Conservation (phyloP, 1,284 basidiomycete species). For the Melampsora americana region DNA sequence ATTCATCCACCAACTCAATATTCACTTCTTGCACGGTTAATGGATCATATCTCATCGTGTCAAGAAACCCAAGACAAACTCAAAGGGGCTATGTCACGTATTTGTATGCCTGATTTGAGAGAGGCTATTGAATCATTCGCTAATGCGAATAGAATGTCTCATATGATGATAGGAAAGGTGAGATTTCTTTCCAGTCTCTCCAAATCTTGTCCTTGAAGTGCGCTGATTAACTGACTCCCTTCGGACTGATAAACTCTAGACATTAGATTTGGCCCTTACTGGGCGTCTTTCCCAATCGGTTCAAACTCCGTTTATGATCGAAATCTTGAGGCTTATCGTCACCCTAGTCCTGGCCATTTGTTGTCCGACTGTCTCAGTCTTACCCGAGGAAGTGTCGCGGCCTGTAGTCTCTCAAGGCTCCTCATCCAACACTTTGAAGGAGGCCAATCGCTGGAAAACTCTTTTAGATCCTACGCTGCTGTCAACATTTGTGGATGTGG, state of each 20-base stretch:
- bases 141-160: neutral
- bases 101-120: slow-evolving; percentile 21
- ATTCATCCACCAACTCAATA: slow-evolving; percentile 31
- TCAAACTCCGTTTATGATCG: neutral
- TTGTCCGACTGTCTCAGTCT: neutral
- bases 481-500: neutral
- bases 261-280: slow-evolving; percentile 32
- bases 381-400: neutral
- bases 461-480: neutral
- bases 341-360: slow-evolving; percentile 30
- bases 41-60: slow-evolving; percentile 16
- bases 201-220: neutral
- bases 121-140: neutral
- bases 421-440: neutral
- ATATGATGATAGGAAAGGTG: slow-evolving; percentile 24
- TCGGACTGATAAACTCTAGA: slow-evolving; percentile 8
- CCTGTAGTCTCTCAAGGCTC: neutral
- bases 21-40: slow-evolving; percentile 13
- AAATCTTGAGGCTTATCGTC: slow-evolving; percentile 7
- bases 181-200: neutral
- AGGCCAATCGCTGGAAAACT: neutral
- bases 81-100: slow-evolving; percentile 10
- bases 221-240: neutral
- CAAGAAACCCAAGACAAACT: slow-evolving; percentile 5
- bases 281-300: slow-evolving; percentile 8